These are phyloP conservation scores for Saccharomycopsis lassenensis DNA, from an alignment of 805 yeast genomes.

Conservation along the genomic window DNA sequence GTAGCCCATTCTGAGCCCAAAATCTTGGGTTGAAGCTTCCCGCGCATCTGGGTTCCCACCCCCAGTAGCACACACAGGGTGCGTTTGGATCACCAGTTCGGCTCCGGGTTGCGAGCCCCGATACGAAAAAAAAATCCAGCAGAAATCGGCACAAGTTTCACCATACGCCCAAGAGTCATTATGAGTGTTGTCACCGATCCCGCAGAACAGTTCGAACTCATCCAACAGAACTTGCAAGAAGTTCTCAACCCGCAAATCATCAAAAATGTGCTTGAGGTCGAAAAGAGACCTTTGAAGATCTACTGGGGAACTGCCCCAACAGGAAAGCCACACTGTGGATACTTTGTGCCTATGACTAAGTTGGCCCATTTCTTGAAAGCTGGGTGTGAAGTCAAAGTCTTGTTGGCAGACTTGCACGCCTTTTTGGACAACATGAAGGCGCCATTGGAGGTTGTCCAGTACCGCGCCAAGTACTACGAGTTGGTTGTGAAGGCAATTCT, in stretches of 20 bases:
- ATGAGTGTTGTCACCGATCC: constrained; percentile 30
- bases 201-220: constrained; percentile 55
- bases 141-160: no score
- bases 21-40: no score
- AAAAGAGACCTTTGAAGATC: constrained; percentile 70
- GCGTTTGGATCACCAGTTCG: background rate
- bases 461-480: constrained; percentile 88
- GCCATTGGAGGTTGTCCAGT: constrained; percentile 78
- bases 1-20: no score
- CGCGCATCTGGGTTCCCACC: background rate
- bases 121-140: no score
- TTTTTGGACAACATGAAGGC: constrained; percentile 98
- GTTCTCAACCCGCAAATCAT: constrained; percentile 81
- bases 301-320: constrained; percentile 99
- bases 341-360: constrained; percentile 96
- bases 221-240: constrained; percentile 84
- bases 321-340: constrained; percentile 97
- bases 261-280: constrained; percentile 68
- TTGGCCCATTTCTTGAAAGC: constrained; percentile 91
- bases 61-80: background rate
- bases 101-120: background rate
- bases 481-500: constrained; percentile 73
- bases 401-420: constrained; percentile 93
- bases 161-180: no score
- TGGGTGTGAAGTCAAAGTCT: constrained; percentile 87